A percentile compares a stretch with the other conserved stretches of the same genome.
phyloP scores from a whole-genome alignment of 2,329 filamentous ascomycete genomes.

The Aureobasidium lini region DNA sequence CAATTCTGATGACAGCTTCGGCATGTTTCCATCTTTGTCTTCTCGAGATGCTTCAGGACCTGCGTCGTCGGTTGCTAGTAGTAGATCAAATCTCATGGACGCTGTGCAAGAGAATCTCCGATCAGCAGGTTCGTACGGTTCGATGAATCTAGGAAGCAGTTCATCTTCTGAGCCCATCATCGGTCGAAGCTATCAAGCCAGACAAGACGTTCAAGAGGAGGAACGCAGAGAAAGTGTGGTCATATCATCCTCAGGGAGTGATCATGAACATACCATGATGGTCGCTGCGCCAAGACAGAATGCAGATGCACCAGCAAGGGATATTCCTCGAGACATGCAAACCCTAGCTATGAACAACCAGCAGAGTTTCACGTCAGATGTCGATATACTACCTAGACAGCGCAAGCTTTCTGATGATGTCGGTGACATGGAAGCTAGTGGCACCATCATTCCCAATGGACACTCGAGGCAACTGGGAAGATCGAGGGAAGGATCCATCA shows the following conservation, averaged over 20 bases:
- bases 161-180: conserved; percentile 10
- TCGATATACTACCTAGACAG: conserved; percentile 12
- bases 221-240: neutral
- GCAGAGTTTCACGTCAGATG: conserved; percentile 22
- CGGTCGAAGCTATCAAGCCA: neutral
- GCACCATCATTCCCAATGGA: conserved; percentile 33
- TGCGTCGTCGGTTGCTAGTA: conserved; percentile 38
- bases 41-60: conserved; percentile 48
- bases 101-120: conserved; percentile 15
- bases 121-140: conserved; percentile 2
- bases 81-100: conserved; percentile 19
- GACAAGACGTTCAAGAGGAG: neutral
- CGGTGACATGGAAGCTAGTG: conserved; percentile 34
- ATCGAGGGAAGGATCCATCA: conserved; percentile 4
- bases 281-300: neutral
- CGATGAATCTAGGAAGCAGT: conserved; percentile 12
- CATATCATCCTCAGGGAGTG: neutral
- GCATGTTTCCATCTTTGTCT: conserved; percentile 57
- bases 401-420: conserved; percentile 17
- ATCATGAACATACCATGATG: neutral
- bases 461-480: neutral
- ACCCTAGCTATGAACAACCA: conserved; percentile 34
- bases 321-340: conserved; percentile 31
- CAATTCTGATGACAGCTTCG: conserved; percentile 55
- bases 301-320: conserved; percentile 12